These are phyloP conservation scores for Aotearoamyces nothofagi DNA, from an alignment of 2,329 filamentous ascomycete species.

Conservation along the genomic window DNA sequence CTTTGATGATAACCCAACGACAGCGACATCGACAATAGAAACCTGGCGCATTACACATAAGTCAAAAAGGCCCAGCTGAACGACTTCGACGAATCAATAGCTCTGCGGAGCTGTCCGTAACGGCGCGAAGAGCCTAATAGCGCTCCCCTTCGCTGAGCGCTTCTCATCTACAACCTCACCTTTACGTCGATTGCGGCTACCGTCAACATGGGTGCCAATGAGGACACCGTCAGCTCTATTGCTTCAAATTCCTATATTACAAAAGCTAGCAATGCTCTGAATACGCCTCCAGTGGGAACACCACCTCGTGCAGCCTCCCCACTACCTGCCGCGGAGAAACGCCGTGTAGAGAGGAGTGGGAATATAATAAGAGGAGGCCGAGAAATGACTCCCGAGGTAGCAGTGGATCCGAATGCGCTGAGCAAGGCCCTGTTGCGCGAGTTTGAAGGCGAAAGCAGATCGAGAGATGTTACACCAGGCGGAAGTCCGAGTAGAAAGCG, in stretches of 20 bases:
- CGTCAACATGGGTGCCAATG: conserved; percentile 14
- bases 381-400: conserved; percentile 8
- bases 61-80: too few relatives aligned
- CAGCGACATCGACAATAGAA: too few relatives aligned
- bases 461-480: conserved; percentile 44
- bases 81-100: too few relatives aligned
- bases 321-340: conserved; percentile 16
- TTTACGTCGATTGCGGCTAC: background rate
- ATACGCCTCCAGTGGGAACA: conserved; percentile 15
- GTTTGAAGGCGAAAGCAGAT: conserved; percentile 41
- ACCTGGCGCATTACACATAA: too few relatives aligned
- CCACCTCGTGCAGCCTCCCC: conserved; percentile 18
- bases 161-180: too few relatives aligned
- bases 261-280: conserved; percentile 12
- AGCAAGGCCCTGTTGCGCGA: conserved; percentile 42
- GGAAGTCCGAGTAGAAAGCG: conserved; percentile 55
- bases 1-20: too few relatives aligned
- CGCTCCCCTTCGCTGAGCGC: too few relatives aligned
- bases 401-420: conserved; percentile 36
- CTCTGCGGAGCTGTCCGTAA: too few relatives aligned
- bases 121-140: too few relatives aligned
- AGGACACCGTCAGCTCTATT: conserved; percentile 12
- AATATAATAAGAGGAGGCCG: conserved; percentile 6
- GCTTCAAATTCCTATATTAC: conserved; percentile 11
- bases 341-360: conserved; percentile 14